A percentile compares a stretch with the other conserved stretches of the same genome.
Evolutionary conservation across 352 stramenopile genomes (phyloP).

Genomic region (Phytophthora hybrid): DNA sequence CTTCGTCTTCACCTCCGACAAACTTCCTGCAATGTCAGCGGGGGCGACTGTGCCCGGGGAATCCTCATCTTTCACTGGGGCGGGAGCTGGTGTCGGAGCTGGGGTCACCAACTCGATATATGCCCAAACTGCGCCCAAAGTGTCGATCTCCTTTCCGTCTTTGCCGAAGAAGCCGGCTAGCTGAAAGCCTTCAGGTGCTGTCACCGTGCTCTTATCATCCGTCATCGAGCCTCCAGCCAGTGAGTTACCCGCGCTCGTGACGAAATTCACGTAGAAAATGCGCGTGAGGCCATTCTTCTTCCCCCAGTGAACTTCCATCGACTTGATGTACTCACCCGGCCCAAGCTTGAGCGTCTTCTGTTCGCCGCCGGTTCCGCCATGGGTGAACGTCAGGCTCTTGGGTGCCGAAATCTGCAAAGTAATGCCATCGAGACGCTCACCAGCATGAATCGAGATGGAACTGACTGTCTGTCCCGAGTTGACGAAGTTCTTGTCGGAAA

Average conservation of each 20-base stretch:
- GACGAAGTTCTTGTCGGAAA: constrained; percentile 37
- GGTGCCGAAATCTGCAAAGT: constrained; percentile 27
- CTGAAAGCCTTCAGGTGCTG: constrained; percentile 34
- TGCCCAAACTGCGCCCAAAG: constrained; percentile 31
- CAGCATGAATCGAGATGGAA: constrained; percentile 28
- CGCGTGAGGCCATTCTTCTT: constrained; percentile 30
- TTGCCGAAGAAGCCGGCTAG: constrained; percentile 31
- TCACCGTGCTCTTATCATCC: constrained; percentile 25
- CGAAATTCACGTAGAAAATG: constrained; percentile 38
- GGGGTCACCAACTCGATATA: constrained; percentile 30
- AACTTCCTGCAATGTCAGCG: constrained; percentile 27
- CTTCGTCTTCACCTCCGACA: constrained; percentile 25
- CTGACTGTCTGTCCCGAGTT: constrained; percentile 37
- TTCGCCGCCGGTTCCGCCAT: constrained; percentile 33
- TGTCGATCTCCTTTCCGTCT: constrained; percentile 28
- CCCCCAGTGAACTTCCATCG: constrained; percentile 41
- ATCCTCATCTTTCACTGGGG: constrained; percentile 17
- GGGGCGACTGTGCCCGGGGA: constrained; percentile 25
- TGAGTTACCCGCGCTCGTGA: constrained; percentile 31
- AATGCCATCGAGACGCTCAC: constrained; percentile 32
- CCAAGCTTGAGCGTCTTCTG: constrained; percentile 21
- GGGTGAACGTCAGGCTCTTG: constrained; percentile 20
- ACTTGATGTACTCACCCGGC: constrained; percentile 31
- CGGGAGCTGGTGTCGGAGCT: constrained; percentile 22
- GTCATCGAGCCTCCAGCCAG: constrained; percentile 29